Evolutionary conservation across 1,139 yeast genomes (phyloP), one percentile per base, ranked within the genome.

Genomic region (Diutina catenulata): DNA sequence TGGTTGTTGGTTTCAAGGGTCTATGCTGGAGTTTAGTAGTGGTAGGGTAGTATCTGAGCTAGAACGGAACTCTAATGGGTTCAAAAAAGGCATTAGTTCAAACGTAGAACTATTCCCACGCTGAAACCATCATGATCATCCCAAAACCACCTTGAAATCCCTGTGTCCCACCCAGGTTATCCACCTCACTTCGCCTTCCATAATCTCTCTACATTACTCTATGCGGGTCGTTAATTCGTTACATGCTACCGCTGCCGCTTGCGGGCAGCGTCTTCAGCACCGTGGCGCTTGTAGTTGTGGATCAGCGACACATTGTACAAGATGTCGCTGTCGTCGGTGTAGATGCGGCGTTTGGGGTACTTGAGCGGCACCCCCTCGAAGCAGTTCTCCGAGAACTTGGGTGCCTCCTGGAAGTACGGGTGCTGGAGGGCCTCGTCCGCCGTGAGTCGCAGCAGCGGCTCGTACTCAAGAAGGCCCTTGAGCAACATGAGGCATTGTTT

Each of bases 301-400:
- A 42, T 43, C 21, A 41, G 37, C 4, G 42, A 43, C 11, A n/a
- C 28, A 20, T 37, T 43, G 36, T 39, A 19, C 5, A 59, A 51
- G 38, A 80, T 80, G 53, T 80, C 87, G 47, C 72, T 75, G 51
- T 80, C 91, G 48, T 79, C 86, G n/a, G 82, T 75, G 48, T 79
- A 82, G 27, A 81, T 80, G 50, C 84, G 68, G 51, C 94, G 62
- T 36, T 72, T 71, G 3, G 93, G 91, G 49, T 81, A 81, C 45
- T 73, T 76, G 49, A 74, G 65, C 31, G 60, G 64, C 39, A 76
- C 62, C 1, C 79, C 80, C 42, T 76, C 80, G 54, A 81, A 80
- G 2, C 84, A 82, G 50, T 83, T 82, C 28, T 71, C 76, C 19
- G 69, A 62, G 0, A 84, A 87, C 41, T 71, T 70, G 1, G 93